Evolutionary conservation across 805 yeast species (phyloP), one percentile per base, ranked within the genome.

Genomic region (Blastobotrys peoriensis): DNA sequence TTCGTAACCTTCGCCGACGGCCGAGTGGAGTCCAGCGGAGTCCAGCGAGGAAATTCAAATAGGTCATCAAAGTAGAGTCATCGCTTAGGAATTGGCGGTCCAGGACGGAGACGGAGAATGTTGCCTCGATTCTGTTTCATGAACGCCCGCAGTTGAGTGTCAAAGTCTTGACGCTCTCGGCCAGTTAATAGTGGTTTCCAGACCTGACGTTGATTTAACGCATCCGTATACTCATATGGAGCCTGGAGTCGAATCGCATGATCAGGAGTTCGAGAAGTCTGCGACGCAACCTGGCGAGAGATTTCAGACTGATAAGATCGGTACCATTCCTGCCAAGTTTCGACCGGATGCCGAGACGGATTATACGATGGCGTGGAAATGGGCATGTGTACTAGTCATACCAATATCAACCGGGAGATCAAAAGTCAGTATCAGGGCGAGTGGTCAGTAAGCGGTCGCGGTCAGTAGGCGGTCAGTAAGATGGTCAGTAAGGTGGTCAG

Each of bases 321-420:
- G 47, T 58, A 58, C 62, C 62, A 58, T 22, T 55, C 57, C 42
- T 53, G 61, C 62, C 62, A 58, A 20, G 53, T 47, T 36, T 59
- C 61, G 15, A 58, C 50, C 17, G 62, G 62, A 42, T 58, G 62
- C 34, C 53, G 37, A 27, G 41, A 39, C 5, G 51, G 41, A 30
- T 47, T 49, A 43, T 50, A 56, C 3, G 44, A n/a, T 6, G 60
- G 60, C 30, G 40, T 34, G 37, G 30, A 25, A 25, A 25, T 25
- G 13, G 30, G 30, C 30, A 25, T 25, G 30, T 25, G 30, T 25
- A 13, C 8, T 25, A 8, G 30, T 25, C 30, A 25, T 25, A 13
- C 30, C 30, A 8, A n/a, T n/a, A n/a, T n/a, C n/a, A n/a, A n/a
- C n/a, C n/a, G n/a, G n/a, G n/a, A n/a, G n/a, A n/a, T n/a, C n/a